These are phyloP conservation scores for Triticum turgidum DNA, from an alignment of 176 grass and related monocot species.

Conservation along the genomic window DNA sequence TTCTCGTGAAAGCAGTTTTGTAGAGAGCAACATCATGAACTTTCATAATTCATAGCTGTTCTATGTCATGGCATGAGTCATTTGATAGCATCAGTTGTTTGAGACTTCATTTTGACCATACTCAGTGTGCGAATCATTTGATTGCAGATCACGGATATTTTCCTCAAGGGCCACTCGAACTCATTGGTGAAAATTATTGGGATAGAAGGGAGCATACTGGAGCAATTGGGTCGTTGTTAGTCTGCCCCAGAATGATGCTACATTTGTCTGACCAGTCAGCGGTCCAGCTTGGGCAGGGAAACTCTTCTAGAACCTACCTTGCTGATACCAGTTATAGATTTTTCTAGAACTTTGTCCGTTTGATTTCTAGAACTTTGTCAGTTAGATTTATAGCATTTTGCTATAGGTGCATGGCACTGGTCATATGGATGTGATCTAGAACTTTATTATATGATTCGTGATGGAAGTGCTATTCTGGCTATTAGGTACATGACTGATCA, in stretches of 20 bases:
- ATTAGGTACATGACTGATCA: too few relatives aligned
- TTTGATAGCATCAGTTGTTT: background rate
- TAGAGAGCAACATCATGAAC: background rate
- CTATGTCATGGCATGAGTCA: background rate
- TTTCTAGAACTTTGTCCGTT: background rate
- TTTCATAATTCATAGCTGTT: background rate
- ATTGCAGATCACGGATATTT: constrained; percentile 74
- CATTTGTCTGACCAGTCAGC: background rate
- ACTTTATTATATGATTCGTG: too few relatives aligned
- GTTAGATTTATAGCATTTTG: too few relatives aligned
- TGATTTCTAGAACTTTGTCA: background rate
- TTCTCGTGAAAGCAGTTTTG: background rate
- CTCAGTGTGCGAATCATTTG: background rate
- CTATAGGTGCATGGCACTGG: too few relatives aligned
- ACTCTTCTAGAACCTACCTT: background rate
- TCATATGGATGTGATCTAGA: too few relatives aligned
- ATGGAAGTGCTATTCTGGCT: too few relatives aligned
- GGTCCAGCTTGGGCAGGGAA: background rate
- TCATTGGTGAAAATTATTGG: constrained; percentile 57
- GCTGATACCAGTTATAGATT: background rate
- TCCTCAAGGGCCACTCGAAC: constrained; percentile 82
- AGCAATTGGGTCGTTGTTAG: constrained; percentile 25
- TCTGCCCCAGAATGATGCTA: constrained; percentile 7
- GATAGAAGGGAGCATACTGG: constrained; percentile 56
- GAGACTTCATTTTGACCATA: background rate